Conservation (phyloP, 2,329 filamentous ascomycete genomes). For the Nemania serpens region DNA sequence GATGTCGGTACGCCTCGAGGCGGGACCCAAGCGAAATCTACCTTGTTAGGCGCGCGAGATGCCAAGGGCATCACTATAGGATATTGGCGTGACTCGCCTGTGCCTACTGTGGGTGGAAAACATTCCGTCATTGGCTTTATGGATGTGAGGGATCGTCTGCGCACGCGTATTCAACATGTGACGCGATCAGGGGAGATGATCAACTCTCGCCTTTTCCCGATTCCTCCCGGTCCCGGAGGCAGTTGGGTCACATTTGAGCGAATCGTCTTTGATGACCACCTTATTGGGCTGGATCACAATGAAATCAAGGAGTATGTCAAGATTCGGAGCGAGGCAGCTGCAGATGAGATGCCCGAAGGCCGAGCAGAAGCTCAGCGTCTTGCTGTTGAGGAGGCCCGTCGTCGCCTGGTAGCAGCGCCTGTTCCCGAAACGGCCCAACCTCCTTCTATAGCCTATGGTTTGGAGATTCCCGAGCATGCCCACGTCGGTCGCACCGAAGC, state of each 20-base stretch:
- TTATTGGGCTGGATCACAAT: conserved; percentile 59
- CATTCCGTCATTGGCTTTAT: conserved; percentile 67
- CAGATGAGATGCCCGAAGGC: conserved; percentile 44
- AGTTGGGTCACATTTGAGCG: conserved; percentile 69
- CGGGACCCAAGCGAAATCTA: conserved; percentile 10
- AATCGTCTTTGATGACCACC: conserved; percentile 62
- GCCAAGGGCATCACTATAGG: conserved; percentile 59
- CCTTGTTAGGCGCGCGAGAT: conserved; percentile 1
- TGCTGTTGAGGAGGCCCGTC: conserved; percentile 54
- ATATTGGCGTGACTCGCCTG: conserved; percentile 63
- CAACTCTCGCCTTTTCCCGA: conserved; percentile 47
- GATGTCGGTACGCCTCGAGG: conserved; percentile 26
- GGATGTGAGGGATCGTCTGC: conserved; percentile 63
- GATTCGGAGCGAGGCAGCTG: conserved; percentile 48
- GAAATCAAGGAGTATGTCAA: conserved; percentile 68
- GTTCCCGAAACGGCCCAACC: conserved; percentile 49
- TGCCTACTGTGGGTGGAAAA: conserved; percentile 54
- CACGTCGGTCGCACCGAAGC: conserved; percentile 43
- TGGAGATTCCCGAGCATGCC: conserved; percentile 52
- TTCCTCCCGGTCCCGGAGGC: conserved; percentile 63
- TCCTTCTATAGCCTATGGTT: conserved; percentile 57
- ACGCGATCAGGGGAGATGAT: conserved; percentile 55
- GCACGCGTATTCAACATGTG: conserved; percentile 60
- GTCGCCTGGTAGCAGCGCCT: conserved; percentile 50
- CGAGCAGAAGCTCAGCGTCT: conserved; percentile 47